Percentiles rank a stretch among this genome's conserved stretches.
These are phyloP conservation scores for Candida qinlingensis DNA, from an alignment of 805 yeast genomes.

Conservation along the genomic window DNA sequence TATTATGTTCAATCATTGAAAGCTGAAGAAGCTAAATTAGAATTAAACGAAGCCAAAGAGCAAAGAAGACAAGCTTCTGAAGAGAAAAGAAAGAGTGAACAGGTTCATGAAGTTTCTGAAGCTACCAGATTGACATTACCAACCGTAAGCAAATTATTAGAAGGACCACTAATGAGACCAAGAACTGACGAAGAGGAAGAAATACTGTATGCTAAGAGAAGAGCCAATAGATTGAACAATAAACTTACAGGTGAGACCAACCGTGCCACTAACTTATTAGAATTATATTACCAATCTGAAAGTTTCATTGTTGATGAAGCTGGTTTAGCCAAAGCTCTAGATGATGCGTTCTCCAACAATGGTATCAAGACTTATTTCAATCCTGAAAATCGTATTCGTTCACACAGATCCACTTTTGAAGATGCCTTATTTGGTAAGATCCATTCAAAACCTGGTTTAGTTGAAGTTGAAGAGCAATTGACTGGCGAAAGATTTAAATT, in stretches of 20 bases:
- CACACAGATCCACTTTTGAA: conserved; percentile 16
- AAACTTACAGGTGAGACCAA: conserved; percentile 48
- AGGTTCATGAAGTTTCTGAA: conserved; percentile 37
- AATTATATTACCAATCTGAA: conserved; percentile 65
- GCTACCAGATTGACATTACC: conserved; percentile 71
- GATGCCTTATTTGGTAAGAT: conserved; percentile 35
- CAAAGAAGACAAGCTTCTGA: conserved; percentile 24
- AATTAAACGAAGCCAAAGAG: conserved; percentile 28
- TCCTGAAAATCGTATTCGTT: conserved; percentile 14
- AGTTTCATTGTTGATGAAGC: conserved; percentile 70
- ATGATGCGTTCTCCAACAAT: conserved; percentile 42
- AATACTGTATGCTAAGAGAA: conserved; percentile 51
- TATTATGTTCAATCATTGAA: conserved; percentile 56
- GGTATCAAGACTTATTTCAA: background rate
- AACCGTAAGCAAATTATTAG: conserved; percentile 60
- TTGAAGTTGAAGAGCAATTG: conserved; percentile 30
- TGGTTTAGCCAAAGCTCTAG: conserved; percentile 53
- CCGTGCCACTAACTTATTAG: conserved; percentile 54
- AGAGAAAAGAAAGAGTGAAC: conserved; percentile 26
- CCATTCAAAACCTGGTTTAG: conserved; percentile 30
- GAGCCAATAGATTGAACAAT: conserved; percentile 55
- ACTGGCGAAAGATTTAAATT: conserved; percentile 28
- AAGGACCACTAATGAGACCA: conserved; percentile 65
- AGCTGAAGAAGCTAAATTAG: conserved; percentile 31
- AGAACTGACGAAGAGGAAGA: conserved; percentile 69